Base-by-base conservation (phyloP, 176 grass and related monocot genomes). In the Bromus sterilis region DNA sequence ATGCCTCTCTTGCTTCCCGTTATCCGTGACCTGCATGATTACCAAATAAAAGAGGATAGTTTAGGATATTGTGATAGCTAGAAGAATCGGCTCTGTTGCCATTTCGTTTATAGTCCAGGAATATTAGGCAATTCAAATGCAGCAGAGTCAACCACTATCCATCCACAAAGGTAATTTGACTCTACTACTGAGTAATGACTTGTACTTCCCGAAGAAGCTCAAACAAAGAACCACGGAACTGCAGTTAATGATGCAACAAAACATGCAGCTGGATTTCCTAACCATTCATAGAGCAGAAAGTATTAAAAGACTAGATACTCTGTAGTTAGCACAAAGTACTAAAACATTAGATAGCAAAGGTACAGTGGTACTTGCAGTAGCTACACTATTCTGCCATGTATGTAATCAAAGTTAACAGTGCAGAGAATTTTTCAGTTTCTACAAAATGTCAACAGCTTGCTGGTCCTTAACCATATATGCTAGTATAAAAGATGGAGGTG, bases 1-100 rank as follows among this genome's bases (percentile, higher is more conserved):
- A 42, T 99, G 93, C 34, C 97, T 81, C 85, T 99, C 97, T 49
- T 93, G 91, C 67, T 88, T 99, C 3, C 97, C 93, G 0, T 91
- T 90, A 21, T 95, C 97, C 0, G 93, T 96, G 13, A 99, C 97
- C 93, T 99, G 77, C 12, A 1, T 5, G 32, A 59, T 66, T 34
- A 31, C 36, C 9, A 65, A 40, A 48, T 34, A 18, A 9, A 49
- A 55, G 7, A 20, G 5, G 4, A 62, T 3, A 0, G 7, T 26
- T n/a, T 3, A 26, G 2, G 37, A 24, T 44, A 29, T 31, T 46
- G 2, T 46, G 4, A n/a, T 55, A 37, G 8, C 9, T 53, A 28
- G n/a, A 33, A n/a, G 56, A 51, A 75, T 46, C n/a, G 39, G 66
- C n/a, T 41, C 15, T 7, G n/a, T 41, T 25, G 34, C 10, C 36